Percentiles rank a stretch among this genome's conserved stretches.
Conservation (phyloP, 441 rosid genomes). For the Populus hybrid region DNA sequence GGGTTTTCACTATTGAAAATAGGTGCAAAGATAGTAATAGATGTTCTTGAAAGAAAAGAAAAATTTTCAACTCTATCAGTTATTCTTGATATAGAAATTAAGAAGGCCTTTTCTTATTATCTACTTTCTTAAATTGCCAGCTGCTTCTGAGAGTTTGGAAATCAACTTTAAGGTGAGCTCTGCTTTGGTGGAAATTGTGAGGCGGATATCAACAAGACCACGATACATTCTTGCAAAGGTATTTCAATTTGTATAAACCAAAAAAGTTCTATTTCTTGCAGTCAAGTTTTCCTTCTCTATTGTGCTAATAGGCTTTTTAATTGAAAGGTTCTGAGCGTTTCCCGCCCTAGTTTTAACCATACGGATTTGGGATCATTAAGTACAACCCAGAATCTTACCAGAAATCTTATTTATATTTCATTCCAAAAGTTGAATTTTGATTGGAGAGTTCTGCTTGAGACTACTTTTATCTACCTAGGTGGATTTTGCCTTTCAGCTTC, state of each 20-base stretch:
- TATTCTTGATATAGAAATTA: not conserved
- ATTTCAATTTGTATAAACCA: conserved; percentile 12
- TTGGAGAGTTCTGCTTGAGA: not conserved
- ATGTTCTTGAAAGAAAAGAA: not conserved
- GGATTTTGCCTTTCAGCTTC: not conserved
- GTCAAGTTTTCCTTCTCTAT: not conserved
- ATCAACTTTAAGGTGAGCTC: conserved; percentile 97
- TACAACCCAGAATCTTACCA: not conserved
- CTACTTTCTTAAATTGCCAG: conserved; percentile 38
- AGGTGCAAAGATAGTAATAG: not conserved
- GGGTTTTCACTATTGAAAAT: not conserved
- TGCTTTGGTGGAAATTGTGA: conserved; percentile 88
- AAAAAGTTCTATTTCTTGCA: not conserved
- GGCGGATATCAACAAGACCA: conserved; percentile 71
- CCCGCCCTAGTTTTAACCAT: not conserved
- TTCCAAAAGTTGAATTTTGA: not conserved
- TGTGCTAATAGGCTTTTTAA: not conserved
- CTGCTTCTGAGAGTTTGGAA: conserved; percentile 87
- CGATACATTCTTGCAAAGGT: conserved; percentile 98
- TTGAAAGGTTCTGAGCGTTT: not conserved
- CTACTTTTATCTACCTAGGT: not conserved
- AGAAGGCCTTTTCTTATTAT: conserved; percentile 7
- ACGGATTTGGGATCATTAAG: not conserved
- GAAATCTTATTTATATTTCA: not conserved
- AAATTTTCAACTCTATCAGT: not conserved